Evolutionary conservation across 371 early-diverging fungal species (phyloP), one percentile per base, ranked within the genome.

Genomic region (Mucor circinelloides): DNA sequence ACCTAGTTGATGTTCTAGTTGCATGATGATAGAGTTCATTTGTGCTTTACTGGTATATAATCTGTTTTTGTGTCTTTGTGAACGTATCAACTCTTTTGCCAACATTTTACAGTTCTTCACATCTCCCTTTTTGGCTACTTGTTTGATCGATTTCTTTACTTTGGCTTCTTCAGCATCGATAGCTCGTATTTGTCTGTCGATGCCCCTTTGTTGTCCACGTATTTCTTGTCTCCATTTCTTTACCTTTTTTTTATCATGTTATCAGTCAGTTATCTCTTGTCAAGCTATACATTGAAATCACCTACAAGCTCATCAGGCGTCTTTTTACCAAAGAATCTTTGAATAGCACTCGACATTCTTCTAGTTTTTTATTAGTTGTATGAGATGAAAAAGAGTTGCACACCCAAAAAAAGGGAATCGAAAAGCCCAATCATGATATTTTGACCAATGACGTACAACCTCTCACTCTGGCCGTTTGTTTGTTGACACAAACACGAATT

Each of bases 21-120:
- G 94, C 94, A 97, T 91, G 31, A 85, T 75, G 57, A 98, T 87
- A 13, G 94, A 93, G 75, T 94, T 95, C 70, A 98, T 84, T 73
- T 97, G 97, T 0, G 97, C 98, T 70, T 96, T 96, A 70, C 90
- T 91, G 25, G 93, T 94, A 68, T 90, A 85, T 38, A 98, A 64
- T 36, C 97, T 84, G 60, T 93, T 87, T 71, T 90, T 93, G 27
- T 95, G 94, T 65, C 87, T 89, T 56, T 90, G 81, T 56, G 92
- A 89, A 7, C 91, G 85, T 30, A 95, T 90, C 40, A 98, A 78
- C 73, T 95, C 96, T 71, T 90, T 93, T 19, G 97, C 97, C 28
- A 96, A 79, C 48, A 85, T 83, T 66, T 86, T 92, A 76, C 96
- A 96, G 15, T 85, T 87, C 40, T 84, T 86, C 30, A 75, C 66